A percentile compares a stretch with the other conserved stretches of the same genome.
These are phyloP conservation scores for Leishmania guyanensis DNA, from an alignment of 208 protist species.

Conservation along the genomic window DNA sequence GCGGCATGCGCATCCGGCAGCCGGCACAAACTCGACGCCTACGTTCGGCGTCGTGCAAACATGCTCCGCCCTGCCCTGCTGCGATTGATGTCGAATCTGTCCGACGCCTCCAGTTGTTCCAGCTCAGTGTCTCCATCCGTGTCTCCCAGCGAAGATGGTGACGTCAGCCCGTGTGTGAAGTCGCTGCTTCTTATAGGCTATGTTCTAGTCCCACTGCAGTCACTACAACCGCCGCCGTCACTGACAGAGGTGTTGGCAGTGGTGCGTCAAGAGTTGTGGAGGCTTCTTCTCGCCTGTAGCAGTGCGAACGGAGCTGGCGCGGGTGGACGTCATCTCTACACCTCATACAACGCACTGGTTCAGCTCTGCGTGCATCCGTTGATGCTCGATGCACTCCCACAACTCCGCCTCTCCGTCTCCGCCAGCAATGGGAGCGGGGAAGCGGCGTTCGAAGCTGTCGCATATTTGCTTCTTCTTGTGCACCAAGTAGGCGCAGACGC, in stretches of 20 bases:
- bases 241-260: slow-evolving; percentile 6
- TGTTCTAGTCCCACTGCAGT: slow-evolving; percentile 8
- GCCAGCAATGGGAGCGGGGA: neutral
- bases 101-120: neutral
- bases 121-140: neutral
- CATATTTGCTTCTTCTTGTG: neutral
- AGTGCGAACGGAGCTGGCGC: neutral
- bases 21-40: neutral
- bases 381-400: slow-evolving; percentile 7
- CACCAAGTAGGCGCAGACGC: neutral
- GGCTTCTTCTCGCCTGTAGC: slow-evolving; percentile 3
- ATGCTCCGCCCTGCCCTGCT: slow-evolving; percentile 1
- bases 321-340: neutral
- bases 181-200: slow-evolving; percentile 16
- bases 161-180: slow-evolving; percentile 11
- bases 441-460: neutral
- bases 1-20: neutral
- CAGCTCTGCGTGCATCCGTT: slow-evolving; percentile 6
- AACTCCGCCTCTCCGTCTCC: neutral
- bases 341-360: neutral
- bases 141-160: neutral
- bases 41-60: neutral
- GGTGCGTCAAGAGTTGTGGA: slow-evolving; percentile 18
- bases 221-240: neutral
- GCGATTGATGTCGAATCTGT: neutral